Evolutionary conservation across 805 yeast species (phyloP).

Genomic region (Candida insectorum): DNA sequence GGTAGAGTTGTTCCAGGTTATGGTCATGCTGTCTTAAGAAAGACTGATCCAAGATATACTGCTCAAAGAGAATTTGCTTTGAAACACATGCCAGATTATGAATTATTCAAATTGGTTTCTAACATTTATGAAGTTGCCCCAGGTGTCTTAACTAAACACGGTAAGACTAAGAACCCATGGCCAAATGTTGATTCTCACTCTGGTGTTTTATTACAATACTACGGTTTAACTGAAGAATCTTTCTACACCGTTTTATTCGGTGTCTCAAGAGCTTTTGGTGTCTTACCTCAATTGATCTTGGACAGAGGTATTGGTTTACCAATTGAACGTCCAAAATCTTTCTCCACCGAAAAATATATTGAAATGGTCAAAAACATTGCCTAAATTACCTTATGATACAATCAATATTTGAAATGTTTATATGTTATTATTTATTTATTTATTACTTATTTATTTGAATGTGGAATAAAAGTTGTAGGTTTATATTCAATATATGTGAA

Average conservation of each 20-base stretch:
- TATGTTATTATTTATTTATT: conserved; percentile 9
- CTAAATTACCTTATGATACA: conserved; percentile 3
- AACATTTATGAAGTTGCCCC: conserved; percentile 71
- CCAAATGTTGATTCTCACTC: conserved; percentile 82
- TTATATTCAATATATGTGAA: too few species aligned
- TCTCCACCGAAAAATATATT: conserved; percentile 89
- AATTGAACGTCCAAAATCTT: conserved; percentile 81
- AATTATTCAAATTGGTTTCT: conserved; percentile 63
- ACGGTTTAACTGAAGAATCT: conserved; percentile 68
- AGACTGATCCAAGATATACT: conserved; percentile 77
- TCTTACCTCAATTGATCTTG: conserved; percentile 73
- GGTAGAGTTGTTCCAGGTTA: conserved; percentile 85
- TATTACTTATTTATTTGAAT: too few species aligned
- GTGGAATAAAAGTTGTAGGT: too few species aligned
- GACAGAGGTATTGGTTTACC: conserved; percentile 77
- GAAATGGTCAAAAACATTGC: conserved; percentile 61
- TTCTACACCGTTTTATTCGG: conserved; percentile 83
- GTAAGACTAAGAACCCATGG: conserved; percentile 82
- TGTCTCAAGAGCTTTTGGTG: conserved; percentile 78
- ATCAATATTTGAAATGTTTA: conserved; percentile 3
- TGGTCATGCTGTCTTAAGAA: conserved; percentile 84
- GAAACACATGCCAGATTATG: conserved; percentile 58
- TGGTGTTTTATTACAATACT: conserved; percentile 76
- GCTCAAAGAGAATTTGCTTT: conserved; percentile 71
- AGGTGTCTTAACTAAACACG: conserved; percentile 69